A percentile compares a stretch with the other conserved stretches of the same genome.
phyloP scores from a whole-genome alignment of 116 monocot species.

The Dioscorea cayenensis region DNA sequence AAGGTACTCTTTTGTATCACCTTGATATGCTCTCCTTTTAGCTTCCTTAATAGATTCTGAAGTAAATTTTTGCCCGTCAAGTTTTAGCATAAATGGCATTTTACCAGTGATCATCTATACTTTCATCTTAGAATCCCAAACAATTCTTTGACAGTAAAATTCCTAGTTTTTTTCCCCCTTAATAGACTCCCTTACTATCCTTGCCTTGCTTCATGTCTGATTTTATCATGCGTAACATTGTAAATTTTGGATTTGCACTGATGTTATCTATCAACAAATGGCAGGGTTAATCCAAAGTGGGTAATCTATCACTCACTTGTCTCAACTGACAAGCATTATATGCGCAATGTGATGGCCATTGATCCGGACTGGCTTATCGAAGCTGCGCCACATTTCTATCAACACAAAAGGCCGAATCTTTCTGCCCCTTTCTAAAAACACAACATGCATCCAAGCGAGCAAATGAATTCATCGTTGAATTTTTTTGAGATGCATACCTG shows the following conservation, averaged over 20 bases:
- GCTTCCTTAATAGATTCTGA: too few species aligned
- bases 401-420: conserved; percentile 46
- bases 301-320: conserved; percentile 86
- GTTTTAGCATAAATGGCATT: too few species aligned
- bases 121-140: too few species aligned
- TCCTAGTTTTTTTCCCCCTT: too few species aligned
- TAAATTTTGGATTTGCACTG: not conserved
- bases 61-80: too few species aligned
- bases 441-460: not conserved
- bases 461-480: not conserved
- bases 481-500: not conserved
- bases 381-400: conserved; percentile 92
- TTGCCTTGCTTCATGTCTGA: not conserved
- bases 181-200: too few species aligned
- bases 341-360: conserved; percentile 87
- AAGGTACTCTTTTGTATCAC: too few species aligned
- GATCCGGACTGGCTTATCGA: conserved; percentile 90
- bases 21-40: too few species aligned
- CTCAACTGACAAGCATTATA: conserved; percentile 88
- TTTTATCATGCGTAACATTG: not conserved
- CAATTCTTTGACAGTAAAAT: too few species aligned
- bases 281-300: conserved; percentile 98
- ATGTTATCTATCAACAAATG: not conserved
- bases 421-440: conserved; percentile 35
- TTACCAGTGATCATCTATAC: too few species aligned